Base-by-base conservation (phyloP, 331 rosid genomes). In the Malus hybrid region DNA sequence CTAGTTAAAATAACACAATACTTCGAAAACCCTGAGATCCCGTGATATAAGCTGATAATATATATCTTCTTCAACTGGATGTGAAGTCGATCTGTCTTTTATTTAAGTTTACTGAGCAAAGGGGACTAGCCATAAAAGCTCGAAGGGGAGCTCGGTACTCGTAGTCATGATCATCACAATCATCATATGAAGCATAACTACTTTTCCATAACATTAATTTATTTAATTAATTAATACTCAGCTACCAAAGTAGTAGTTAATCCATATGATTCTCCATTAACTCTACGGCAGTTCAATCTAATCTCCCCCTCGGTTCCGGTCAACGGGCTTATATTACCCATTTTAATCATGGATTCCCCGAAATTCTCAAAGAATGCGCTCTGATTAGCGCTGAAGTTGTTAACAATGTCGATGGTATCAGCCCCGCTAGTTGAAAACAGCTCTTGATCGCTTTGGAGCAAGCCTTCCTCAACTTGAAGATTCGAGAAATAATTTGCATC, bases 241-340 rank as follows among this genome's bases (percentile, higher is more conserved):
- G 74, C 74, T 15, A 70, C 22, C 44, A 70, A 52, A 29, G 44
- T 16, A 48, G 39, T 48, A 31, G n/a, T 7, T 6, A 14, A 50
- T 29, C 62, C 74, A 29, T 50, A 70, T 10, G 74, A 19, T 5
- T 54, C 57, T 27, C 8, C 77, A 71, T 80, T 80, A 2, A 80
- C 76, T 73, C 28, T 27, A 0, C 44, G 46, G 73, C 87, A 81
- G 22, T 75, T 74, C 42, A 19, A 28, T 71, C 85, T 68, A 50
- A 84, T 75, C 33, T 81, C 76, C 54, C 79, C 87, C 9, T 39
- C 44, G 2, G 7, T 67, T 15, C 83, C 76, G 0, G 76, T 77
- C 52, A 84, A 67, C 7, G 44, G 74, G 33, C 36, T 73, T 2
- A 84, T 74, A 13, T 78, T 84, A 5, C 81, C 83, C 85, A 84